Conservation (phyloP, 129 eudicot species). For the Sambucus nigra region DNA sequence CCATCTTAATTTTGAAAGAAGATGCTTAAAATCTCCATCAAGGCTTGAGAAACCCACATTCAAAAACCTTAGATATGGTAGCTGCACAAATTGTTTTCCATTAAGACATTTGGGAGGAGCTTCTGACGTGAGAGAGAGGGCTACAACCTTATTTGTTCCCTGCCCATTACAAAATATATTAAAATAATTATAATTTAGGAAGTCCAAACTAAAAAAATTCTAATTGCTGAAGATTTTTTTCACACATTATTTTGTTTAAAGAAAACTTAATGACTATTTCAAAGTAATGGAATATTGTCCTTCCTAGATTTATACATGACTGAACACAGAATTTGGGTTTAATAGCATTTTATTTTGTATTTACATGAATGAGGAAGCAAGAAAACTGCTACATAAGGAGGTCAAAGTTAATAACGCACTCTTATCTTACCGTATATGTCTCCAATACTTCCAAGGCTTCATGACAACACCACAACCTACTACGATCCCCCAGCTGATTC, state of each 20-base stretch:
- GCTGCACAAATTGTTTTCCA: not conserved
- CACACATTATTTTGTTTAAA: too few relatives aligned
- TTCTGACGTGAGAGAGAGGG: not conserved
- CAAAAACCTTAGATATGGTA: not conserved
- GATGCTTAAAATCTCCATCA: not conserved
- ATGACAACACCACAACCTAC: slow-evolving; percentile 10
- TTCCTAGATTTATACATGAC: not conserved
- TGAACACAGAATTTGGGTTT: not conserved
- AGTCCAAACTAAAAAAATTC: not conserved
- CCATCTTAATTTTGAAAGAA: not conserved
- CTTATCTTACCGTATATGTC: not conserved
- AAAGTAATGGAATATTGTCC: too few relatives aligned
- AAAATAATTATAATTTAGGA: too few relatives aligned
- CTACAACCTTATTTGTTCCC: not conserved
- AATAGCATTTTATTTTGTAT: too few relatives aligned
- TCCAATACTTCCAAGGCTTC: not conserved
- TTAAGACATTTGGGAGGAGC: not conserved
- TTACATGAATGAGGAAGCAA: not conserved
- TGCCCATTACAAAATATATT: not conserved
- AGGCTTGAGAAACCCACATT: not conserved
- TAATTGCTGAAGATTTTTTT: not conserved
- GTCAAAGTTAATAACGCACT: not conserved
- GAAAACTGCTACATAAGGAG: not conserved
- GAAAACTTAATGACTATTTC: too few relatives aligned
- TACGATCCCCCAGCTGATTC: not conserved